phyloP scores from a whole-genome alignment of 805 yeast genomes.

The Gaillardinia entomophila region DNA sequence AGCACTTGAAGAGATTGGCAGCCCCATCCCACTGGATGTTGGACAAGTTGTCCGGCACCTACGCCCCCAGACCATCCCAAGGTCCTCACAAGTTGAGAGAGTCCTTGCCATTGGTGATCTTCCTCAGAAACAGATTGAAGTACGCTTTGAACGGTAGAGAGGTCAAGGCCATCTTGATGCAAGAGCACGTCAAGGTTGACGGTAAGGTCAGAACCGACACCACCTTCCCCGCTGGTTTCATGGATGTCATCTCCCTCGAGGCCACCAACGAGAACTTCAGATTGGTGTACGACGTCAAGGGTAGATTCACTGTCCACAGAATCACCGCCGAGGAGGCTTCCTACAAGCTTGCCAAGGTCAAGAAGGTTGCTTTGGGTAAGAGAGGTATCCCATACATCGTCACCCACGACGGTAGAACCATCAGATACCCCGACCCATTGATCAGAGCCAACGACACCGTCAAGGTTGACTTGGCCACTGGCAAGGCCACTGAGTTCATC shows the following conservation, averaged over 20 bases:
- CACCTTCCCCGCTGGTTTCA: constrained; percentile 28
- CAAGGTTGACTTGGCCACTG: constrained; percentile 20
- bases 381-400: constrained; percentile 20
- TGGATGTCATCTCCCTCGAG: constrained; percentile 26
- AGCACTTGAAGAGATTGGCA: constrained; percentile 32
- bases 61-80: constrained; percentile 31
- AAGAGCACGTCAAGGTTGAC: constrained; percentile 28
- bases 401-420: constrained; percentile 23
- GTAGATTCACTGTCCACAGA: constrained; percentile 24
- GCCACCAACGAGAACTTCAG: constrained; percentile 27
- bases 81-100: constrained; percentile 33
- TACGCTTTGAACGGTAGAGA: constrained; percentile 30
- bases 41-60: constrained; percentile 32
- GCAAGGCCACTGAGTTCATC: constrained; percentile 26
- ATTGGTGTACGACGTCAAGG: constrained; percentile 23
- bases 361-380: constrained; percentile 20
- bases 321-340: constrained; percentile 22
- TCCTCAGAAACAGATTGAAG: constrained; percentile 30
- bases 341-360: constrained; percentile 21
- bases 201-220: constrained; percentile 30
- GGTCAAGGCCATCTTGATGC: constrained; percentile 30
- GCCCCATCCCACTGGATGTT: constrained; percentile 35
- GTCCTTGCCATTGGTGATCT: constrained; percentile 25
- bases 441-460: constrained; percentile 18
- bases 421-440: constrained; percentile 22